These are phyloP conservation scores for Clarkia xantiana DNA, from an alignment of 345 rosid species.

Conservation along the genomic window DNA sequence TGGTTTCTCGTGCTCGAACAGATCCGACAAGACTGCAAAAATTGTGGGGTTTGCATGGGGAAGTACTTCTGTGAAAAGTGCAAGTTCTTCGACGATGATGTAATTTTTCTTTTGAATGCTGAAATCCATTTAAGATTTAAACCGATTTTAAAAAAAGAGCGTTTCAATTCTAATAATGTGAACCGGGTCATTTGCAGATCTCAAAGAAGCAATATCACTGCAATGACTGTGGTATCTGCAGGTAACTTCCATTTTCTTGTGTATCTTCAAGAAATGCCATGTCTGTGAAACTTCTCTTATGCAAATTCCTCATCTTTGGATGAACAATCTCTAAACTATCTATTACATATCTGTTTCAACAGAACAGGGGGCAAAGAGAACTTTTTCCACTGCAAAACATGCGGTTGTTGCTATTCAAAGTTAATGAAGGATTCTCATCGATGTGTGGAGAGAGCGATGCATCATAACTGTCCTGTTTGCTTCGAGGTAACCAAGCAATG, in stretches of 20 bases:
- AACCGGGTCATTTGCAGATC: slow-evolving; percentile 25
- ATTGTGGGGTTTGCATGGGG: slow-evolving; percentile 68
- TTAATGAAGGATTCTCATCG: slow-evolving; percentile 30
- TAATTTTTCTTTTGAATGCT: slow-evolving; percentile 8
- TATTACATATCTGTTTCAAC: slow-evolving; percentile 1
- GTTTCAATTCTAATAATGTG: slow-evolving; percentile 6
- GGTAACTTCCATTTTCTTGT: slow-evolving; percentile 14
- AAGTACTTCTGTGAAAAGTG: slow-evolving; percentile 53
- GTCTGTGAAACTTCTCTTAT: not conserved
- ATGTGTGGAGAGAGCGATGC: slow-evolving; percentile 60
- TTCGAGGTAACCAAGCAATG: slow-evolving; percentile 42
- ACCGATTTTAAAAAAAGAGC: not conserved
- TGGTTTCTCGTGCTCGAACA: slow-evolving; percentile 4
- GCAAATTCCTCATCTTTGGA: not conserved
- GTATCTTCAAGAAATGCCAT: not conserved
- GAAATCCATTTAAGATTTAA: too few species aligned
- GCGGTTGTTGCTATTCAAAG: slow-evolving; percentile 50
- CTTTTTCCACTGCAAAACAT: slow-evolving; percentile 43
- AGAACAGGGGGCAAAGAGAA: slow-evolving; percentile 53
- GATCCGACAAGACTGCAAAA: slow-evolving; percentile 44
- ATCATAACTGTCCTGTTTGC: slow-evolving; percentile 60
- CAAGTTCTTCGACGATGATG: slow-evolving; percentile 69
- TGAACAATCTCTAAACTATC: too few species aligned
- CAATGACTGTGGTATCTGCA: slow-evolving; percentile 50
- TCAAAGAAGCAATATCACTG: slow-evolving; percentile 56